Conservation (phyloP, 2,329 filamentous ascomycete genomes). For the Apiospora kogelbergensis region DNA sequence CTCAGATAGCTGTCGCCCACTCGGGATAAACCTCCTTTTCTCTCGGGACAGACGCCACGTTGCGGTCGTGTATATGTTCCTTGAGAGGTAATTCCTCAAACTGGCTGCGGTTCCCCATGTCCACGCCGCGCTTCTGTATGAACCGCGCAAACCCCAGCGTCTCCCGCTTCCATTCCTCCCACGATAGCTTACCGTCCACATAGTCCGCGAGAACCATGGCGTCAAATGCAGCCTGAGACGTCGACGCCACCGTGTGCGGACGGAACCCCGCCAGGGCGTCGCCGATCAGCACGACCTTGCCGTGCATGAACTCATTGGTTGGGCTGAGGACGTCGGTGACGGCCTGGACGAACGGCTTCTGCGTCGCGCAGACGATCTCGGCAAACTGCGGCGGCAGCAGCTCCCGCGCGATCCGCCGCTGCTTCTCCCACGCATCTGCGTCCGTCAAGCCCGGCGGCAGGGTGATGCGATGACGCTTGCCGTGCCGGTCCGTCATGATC, state of each 20-base stretch:
- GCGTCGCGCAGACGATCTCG: slow-evolving; percentile 39
- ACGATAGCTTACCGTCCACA: slow-evolving; percentile 28
- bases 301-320: slow-evolving; percentile 33
- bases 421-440: slow-evolving; percentile 33
- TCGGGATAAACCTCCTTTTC: slow-evolving; percentile 32
- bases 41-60: slow-evolving; percentile 31
- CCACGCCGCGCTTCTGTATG: slow-evolving; percentile 33
- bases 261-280: slow-evolving; percentile 44
- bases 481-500: slow-evolving; percentile 35
- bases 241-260: slow-evolving; percentile 44
- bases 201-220: slow-evolving; percentile 36
- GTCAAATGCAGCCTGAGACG: slow-evolving; percentile 38
- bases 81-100: slow-evolving; percentile 29
- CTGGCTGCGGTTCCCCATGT: slow-evolving; percentile 37
- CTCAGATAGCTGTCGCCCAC: slow-evolving; percentile 23
- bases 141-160: slow-evolving; percentile 35
- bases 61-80: slow-evolving; percentile 35
- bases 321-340: slow-evolving; percentile 40
- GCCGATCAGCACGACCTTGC: slow-evolving; percentile 41
- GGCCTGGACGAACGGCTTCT: slow-evolving; percentile 40
- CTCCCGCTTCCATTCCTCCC: slow-evolving; percentile 33
- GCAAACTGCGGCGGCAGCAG: slow-evolving; percentile 39
- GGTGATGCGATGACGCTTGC: slow-evolving; percentile 33
- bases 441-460: slow-evolving; percentile 36
- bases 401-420: slow-evolving; percentile 31